Evolutionary conservation across 495 filamentous ascomycete genomes (phyloP).

Genomic region (Cladorrhinum samala): DNA sequence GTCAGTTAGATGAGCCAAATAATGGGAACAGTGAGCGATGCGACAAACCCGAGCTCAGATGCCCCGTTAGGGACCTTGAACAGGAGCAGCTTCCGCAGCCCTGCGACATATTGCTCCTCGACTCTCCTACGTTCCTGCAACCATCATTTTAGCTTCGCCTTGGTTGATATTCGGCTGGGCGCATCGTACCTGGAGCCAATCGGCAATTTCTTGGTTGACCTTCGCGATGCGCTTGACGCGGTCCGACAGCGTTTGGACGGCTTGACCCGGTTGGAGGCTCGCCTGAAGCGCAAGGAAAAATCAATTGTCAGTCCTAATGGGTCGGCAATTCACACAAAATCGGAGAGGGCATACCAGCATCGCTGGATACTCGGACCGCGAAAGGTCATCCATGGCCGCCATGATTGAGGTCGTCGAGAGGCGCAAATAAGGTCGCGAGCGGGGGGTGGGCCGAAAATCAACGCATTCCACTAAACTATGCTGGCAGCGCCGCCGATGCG

Average conservation of each 20-base stretch:
- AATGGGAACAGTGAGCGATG: constrained; percentile 7
- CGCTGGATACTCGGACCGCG: constrained; percentile 88
- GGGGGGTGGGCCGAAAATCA: constrained; percentile 11
- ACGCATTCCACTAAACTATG: constrained; percentile 21
- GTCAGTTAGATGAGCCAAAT: constrained; percentile 15
- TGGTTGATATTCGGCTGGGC: not conserved
- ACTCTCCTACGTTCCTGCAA: constrained; percentile 85
- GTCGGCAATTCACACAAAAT: no score
- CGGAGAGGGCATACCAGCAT: constrained; percentile 86
- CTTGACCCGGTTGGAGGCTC: constrained; percentile 76
- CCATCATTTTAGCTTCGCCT: constrained; percentile 19
- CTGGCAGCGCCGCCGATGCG: constrained; percentile 1
- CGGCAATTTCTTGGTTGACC: constrained; percentile 86
- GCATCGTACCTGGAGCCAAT: constrained; percentile 84
- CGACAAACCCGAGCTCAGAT: constrained; percentile 74
- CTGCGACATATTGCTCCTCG: constrained; percentile 84
- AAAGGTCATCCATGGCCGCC: constrained; percentile 59
- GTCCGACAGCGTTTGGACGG: constrained; percentile 77
- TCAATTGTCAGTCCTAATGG: constrained; percentile 17
- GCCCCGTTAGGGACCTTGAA: constrained; percentile 65
- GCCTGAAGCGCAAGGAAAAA: constrained; percentile 45
- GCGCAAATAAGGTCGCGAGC: not conserved
- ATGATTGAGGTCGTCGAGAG: constrained; percentile 7
- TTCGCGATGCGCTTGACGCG: constrained; percentile 80
- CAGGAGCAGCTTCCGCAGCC: constrained; percentile 71